phyloP scores from a whole-genome alignment of 257 asterid genomes.

The Forsythia suspensa region DNA sequence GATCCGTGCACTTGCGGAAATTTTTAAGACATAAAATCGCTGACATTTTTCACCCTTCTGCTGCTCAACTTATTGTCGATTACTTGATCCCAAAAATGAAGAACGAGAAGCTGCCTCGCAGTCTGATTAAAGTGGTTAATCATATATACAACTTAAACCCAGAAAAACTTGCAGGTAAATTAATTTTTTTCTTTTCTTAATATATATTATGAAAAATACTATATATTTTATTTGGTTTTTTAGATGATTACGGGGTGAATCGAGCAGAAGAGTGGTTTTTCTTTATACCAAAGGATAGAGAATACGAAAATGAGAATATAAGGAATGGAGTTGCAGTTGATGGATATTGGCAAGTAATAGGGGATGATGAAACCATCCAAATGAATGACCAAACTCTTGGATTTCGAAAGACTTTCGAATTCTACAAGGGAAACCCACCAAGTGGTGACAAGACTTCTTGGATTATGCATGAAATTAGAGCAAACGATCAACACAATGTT shows the following conservation, averaged over 20 bases:
- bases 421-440: not conserved
- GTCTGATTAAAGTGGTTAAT: not conserved
- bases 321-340: not conserved
- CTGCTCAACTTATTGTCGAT: not conserved
- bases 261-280: not conserved
- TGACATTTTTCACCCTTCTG: not conserved
- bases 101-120: not conserved
- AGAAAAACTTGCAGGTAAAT: not conserved
- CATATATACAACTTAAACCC: not conserved
- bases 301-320: not conserved
- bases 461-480: not conserved
- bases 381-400: not conserved
- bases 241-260: not conserved
- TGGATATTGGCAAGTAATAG: not conserved
- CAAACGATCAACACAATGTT: not conserved
- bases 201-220: too few relatives aligned
- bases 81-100: not conserved
- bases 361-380: not conserved
- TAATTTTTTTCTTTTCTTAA: not conserved
- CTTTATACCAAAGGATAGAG: not conserved
- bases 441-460: not conserved
- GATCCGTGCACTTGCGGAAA: too few relatives aligned
- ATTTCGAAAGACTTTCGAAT: not conserved
- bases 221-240: not conserved
- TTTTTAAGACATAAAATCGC: too few relatives aligned